Conservation (phyloP, 2,329 filamentous ascomycete species). For the Dactylellina leptospora region DNA sequence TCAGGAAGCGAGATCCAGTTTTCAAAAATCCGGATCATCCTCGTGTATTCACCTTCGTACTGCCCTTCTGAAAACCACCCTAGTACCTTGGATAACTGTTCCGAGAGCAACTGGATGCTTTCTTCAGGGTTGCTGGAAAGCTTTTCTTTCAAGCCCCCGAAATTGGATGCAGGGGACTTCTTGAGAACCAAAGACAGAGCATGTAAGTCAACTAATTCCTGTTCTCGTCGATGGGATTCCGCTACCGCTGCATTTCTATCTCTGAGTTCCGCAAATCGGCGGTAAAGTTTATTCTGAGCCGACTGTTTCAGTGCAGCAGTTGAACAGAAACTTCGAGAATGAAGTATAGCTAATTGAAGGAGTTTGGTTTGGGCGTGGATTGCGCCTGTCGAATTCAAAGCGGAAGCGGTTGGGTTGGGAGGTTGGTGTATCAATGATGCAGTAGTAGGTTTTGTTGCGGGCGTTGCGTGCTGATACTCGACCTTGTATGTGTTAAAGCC, state of each 20-base stretch:
- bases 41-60: constrained; percentile 48
- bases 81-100: constrained; percentile 43
- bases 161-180: constrained; percentile 4
- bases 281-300: constrained; percentile 23
- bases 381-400: constrained; percentile 20
- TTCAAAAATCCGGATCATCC: constrained; percentile 38
- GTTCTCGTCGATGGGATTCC: constrained; percentile 27
- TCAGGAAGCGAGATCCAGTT: constrained; percentile 44
- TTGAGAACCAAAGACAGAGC: constrained; percentile 41
- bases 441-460: constrained; percentile 28
- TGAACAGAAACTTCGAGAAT: constrained; percentile 38
- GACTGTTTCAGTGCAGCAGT: constrained; percentile 28
- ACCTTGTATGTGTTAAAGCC: constrained; percentile 42
- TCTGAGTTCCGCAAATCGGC: constrained; percentile 30
- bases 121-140: constrained; percentile 36
- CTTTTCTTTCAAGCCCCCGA: constrained; percentile 27
- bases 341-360: constrained; percentile 44
- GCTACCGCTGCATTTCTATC: constrained; percentile 23
- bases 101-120: constrained; percentile 48
- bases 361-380: constrained; percentile 39
- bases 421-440: constrained; percentile 26
- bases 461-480: constrained; percentile 30
- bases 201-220: constrained; percentile 39
- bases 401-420: constrained; percentile 1
- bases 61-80: constrained; percentile 43